Evolutionary conservation across 352 stramenopile species (phyloP).

Genomic region (Globisporangium viniferum): DNA sequence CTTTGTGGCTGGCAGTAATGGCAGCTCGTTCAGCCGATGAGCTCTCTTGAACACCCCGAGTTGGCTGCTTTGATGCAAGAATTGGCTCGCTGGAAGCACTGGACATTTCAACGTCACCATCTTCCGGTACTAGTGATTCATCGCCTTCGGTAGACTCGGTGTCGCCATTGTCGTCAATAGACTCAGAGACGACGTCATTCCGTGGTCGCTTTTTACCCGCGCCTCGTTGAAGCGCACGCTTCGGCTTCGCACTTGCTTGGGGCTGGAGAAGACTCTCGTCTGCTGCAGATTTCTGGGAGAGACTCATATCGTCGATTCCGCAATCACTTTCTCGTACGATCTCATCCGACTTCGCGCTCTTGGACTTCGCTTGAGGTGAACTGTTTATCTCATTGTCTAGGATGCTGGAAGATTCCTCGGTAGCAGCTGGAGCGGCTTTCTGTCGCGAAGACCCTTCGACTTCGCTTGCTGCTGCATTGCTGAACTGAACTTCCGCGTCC

Average conservation of each 20-base stretch:
- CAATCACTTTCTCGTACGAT: slow-evolving; percentile 61
- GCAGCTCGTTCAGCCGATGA: neutral
- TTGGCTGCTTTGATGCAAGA: neutral
- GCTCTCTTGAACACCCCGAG: neutral
- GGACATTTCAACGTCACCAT: slow-evolving; percentile 6
- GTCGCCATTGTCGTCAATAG: neutral
- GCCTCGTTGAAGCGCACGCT: neutral
- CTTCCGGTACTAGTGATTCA: neutral
- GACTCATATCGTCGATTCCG: slow-evolving; percentile 21
- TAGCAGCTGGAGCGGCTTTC: neutral
- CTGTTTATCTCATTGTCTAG: neutral
- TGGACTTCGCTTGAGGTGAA: neutral
- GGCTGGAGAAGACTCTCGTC: neutral
- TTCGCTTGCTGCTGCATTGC: neutral
- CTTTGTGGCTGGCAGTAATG: neutral
- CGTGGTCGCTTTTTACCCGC: neutral
- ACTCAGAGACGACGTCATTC: neutral
- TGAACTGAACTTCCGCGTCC: slow-evolving; percentile 14
- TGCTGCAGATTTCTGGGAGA: slow-evolving; percentile 15
- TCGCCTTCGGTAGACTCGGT: slow-evolving; percentile 8
- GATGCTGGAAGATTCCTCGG: neutral
- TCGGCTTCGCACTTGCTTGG: neutral
- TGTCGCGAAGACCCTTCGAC: neutral
- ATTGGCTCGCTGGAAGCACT: neutral
- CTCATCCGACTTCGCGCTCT: slow-evolving; percentile 19